These are phyloP conservation scores for Bipolaris cookei DNA, from an alignment of 2,329 filamentous ascomycete genomes.

Conservation along the genomic window DNA sequence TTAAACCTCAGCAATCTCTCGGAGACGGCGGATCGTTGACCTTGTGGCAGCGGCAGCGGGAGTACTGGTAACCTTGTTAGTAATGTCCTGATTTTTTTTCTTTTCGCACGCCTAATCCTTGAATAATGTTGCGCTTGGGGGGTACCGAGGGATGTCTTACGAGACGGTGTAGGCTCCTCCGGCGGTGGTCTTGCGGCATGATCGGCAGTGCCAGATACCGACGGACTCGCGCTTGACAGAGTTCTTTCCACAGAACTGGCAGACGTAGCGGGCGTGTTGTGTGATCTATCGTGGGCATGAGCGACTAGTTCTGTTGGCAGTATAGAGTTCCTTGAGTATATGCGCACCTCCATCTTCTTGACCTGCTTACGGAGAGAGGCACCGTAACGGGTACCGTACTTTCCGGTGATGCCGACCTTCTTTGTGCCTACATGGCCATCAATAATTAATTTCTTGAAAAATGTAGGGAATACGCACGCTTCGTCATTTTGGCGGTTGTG, in stretches of 20 bases:
- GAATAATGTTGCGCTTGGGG: neutral
- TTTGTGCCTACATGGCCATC: constrained; percentile 39
- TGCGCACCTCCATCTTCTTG: constrained; percentile 89
- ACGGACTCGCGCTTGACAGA: constrained; percentile 87
- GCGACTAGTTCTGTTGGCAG: constrained; percentile 19
- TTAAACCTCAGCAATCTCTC: constrained; percentile 97
- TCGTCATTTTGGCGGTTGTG: constrained; percentile 62
- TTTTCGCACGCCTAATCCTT: neutral
- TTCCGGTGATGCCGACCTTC: constrained; percentile 93
- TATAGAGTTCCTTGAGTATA: constrained; percentile 10
- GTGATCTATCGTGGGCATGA: constrained; percentile 65
- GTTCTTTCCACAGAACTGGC: constrained; percentile 93
- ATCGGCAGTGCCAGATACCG: constrained; percentile 96
- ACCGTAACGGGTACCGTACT: constrained; percentile 98
- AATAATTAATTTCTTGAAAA: constrained; percentile 19
- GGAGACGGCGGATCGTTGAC: constrained; percentile 95
- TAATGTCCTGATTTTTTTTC: constrained; percentile 6
- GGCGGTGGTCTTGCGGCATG: constrained; percentile 92
- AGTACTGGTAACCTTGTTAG: constrained; percentile 66
- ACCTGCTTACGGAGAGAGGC: constrained; percentile 98
- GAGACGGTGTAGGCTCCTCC: constrained; percentile 95
- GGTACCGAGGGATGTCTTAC: constrained; percentile 64
- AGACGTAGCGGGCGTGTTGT: constrained; percentile 94
- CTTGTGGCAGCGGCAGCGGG: constrained; percentile 91
- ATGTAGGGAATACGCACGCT: constrained; percentile 38